These are phyloP conservation scores for Paramecium octaurelia DNA, from an alignment of 73 alveolate genomes.

Conservation along the genomic window DNA sequence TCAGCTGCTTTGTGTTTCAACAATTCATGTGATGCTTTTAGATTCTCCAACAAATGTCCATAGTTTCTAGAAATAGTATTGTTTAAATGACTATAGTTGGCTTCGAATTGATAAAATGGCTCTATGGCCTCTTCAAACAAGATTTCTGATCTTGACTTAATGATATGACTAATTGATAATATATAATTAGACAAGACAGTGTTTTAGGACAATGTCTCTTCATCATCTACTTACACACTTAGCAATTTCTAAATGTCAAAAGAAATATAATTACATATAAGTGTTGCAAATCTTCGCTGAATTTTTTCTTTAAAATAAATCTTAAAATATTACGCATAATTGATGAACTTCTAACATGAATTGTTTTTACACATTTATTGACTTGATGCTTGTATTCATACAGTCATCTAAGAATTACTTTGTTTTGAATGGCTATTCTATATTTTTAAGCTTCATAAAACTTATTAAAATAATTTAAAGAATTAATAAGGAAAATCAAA, in stretches of 20 bases:
- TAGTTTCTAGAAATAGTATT: not conserved
- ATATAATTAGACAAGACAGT: constrained; percentile 24
- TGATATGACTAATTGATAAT: constrained; percentile 29
- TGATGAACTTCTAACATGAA: constrained; percentile 43
- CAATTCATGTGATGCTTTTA: not conserved
- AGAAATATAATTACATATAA: not conserved
- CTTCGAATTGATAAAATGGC: constrained; percentile 19
- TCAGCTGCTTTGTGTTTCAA: not conserved
- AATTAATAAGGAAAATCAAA: not conserved
- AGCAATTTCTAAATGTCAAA: not conserved
- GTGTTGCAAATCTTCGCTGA: constrained; percentile 17
- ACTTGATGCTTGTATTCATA: not conserved
- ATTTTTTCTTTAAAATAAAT: not conserved
- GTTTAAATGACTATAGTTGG: not conserved
- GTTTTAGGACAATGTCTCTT: constrained; percentile 16
- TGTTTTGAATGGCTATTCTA: not conserved
- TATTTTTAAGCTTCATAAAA: not conserved
- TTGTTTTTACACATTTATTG: not conserved
- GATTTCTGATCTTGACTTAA: constrained; percentile 2
- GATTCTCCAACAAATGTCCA: not conserved
- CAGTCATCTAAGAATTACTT: constrained; percentile 14
- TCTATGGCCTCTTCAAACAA: constrained; percentile 39
- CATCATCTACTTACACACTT: constrained; percentile 51
- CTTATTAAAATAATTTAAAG: not conserved
- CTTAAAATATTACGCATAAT: not conserved